phyloP scores from a whole-genome alignment of 1,139 yeast genomes.

The Wickerhamiella infanticola region DNA sequence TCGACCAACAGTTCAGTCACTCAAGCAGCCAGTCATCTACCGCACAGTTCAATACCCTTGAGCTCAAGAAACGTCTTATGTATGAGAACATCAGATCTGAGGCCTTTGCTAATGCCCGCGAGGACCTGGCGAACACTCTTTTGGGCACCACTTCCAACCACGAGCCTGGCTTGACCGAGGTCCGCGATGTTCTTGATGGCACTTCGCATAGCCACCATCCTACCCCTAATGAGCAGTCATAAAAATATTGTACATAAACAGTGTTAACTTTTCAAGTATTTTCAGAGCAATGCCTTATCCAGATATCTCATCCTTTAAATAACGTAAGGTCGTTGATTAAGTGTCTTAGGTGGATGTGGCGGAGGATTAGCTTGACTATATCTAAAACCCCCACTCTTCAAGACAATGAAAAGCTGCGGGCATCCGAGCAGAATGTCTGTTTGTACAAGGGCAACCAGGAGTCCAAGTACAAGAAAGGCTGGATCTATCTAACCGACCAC shows the following conservation, averaged over 20 bases:
- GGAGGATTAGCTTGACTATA: constrained; percentile 6
- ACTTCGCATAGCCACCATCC: neutral
- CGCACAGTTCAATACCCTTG: neutral
- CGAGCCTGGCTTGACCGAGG: constrained; percentile 5
- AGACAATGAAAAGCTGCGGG: constrained; percentile 30
- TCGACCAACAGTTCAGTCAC: constrained; percentile 35
- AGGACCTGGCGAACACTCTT: neutral
- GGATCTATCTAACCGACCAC: constrained; percentile 59
- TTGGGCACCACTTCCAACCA: constrained; percentile 3
- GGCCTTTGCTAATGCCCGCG: neutral
- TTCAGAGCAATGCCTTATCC: too few relatives aligned
- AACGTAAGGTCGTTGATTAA: neutral
- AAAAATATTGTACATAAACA: constrained; percentile 2
- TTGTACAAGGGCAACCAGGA: constrained; percentile 58
- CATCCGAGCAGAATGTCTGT: constrained; percentile 41
- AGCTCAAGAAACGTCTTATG: neutral
- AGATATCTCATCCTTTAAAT: neutral
- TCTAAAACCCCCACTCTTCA: constrained; percentile 7
- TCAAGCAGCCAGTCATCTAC: neutral
- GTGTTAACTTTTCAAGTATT: too few relatives aligned
- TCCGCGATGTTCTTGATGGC: constrained; percentile 4
- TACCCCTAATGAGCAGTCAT: neutral
- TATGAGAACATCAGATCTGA: neutral
- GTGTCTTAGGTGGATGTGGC: constrained; percentile 4
- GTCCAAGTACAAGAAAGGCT: constrained; percentile 56